Conservation (phyloP, 495 filamentous ascomycete species). For the Entonaema liquescens region DNA sequence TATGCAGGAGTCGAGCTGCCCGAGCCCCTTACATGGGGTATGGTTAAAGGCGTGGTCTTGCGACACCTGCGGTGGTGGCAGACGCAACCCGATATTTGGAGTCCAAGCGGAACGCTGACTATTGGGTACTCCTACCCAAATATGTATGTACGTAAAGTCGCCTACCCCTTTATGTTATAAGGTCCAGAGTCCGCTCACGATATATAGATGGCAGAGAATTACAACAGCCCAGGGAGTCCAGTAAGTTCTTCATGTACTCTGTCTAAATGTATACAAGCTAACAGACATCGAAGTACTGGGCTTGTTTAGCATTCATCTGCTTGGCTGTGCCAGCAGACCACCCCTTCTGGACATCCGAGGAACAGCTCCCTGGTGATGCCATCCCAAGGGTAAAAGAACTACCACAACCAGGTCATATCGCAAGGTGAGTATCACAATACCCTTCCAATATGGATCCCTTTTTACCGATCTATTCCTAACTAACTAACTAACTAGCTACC, state of each 20-base stretch:
- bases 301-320: conserved; percentile 77
- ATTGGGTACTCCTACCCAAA: conserved; percentile 83
- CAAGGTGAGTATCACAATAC: conserved; percentile 49
- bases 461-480: not conserved
- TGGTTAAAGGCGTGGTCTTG: conserved; percentile 77
- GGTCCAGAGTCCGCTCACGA: conserved; percentile 7
- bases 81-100: conserved; percentile 75
- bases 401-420: conserved; percentile 74
- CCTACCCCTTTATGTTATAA: not conserved
- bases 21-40: conserved; percentile 74
- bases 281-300: conserved; percentile 68
- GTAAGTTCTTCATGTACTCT: conserved; percentile 35
- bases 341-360: conserved; percentile 76
- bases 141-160: conserved; percentile 67
- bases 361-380: conserved; percentile 65
- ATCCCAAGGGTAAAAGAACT: conserved; percentile 65
- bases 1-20: conserved; percentile 79
- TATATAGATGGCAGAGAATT: conserved; percentile 72
- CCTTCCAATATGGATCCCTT: not conserved
- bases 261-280: not conserved
- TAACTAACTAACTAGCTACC: conserved; percentile 54
- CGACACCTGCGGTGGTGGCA: conserved; percentile 83
- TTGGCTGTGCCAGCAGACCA: conserved; percentile 72
- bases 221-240: conserved; percentile 73
- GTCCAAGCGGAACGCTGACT: conserved; percentile 73